phyloP scores from a whole-genome alignment of 768 basidiomycete species.

The Tylopilus sp. region DNA sequence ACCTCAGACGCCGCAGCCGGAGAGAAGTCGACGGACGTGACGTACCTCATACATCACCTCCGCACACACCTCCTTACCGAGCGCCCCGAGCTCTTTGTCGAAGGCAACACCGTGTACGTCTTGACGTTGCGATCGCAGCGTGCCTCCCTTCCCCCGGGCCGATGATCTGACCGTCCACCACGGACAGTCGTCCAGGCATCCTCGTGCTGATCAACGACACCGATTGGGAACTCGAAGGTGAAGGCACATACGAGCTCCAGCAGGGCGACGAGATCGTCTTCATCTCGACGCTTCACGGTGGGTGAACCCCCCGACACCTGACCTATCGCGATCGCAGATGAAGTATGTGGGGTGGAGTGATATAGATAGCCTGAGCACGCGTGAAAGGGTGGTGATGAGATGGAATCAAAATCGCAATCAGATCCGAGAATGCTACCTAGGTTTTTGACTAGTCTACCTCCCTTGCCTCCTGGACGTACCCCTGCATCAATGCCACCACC shows the following conservation, averaged over 20 bases:
- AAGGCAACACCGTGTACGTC: conserved; percentile 79
- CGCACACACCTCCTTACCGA: conserved; percentile 77
- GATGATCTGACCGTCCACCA: background rate
- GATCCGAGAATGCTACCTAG: too few relatives aligned
- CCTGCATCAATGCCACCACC: conserved; percentile 64
- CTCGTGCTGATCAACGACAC: conserved; percentile 95
- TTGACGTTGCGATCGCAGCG: too few relatives aligned
- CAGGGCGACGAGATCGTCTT: conserved; percentile 89
- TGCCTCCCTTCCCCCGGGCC: background rate
- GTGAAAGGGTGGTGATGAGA: too few relatives aligned
- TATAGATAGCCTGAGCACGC: too few relatives aligned
- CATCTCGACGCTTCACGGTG: conserved; percentile 91
- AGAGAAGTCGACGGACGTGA: conserved; percentile 61
- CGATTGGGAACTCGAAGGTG: conserved; percentile 97
- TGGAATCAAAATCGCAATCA: too few relatives aligned
- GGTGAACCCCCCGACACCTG: too few relatives aligned
- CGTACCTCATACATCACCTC: conserved; percentile 77
- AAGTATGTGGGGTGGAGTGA: too few relatives aligned
- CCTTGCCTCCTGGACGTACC: conserved; percentile 57
- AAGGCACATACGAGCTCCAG: conserved; percentile 78
- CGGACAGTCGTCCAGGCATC: conserved; percentile 85
- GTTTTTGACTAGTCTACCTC: background rate
- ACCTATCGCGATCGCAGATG: too few relatives aligned
- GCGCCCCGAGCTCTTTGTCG: conserved; percentile 85
- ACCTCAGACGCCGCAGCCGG: too few relatives aligned